These are phyloP conservation scores for Larix kaempferi DNA, from an alignment of 75 land plant genomes.

Conservation along the genomic window DNA sequence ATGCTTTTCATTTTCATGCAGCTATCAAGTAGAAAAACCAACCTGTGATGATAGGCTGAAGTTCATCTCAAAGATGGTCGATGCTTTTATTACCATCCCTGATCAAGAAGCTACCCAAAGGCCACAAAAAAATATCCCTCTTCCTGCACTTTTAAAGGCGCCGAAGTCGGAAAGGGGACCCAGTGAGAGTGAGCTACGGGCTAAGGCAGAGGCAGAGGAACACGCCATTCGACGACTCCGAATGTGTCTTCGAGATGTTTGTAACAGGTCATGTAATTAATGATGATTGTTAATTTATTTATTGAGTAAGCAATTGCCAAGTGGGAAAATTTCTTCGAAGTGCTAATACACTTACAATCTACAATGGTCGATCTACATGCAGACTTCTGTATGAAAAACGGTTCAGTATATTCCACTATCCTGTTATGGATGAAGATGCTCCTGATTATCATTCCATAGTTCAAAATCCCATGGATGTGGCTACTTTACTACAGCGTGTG, in stretches of 20 bases:
- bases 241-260: conserved; percentile 97
- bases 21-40: conserved; percentile 71
- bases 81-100: conserved; percentile 54
- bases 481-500: conserved; percentile 82
- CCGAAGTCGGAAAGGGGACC: conserved; percentile 77
- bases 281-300: conserved; percentile 1
- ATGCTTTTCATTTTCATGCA: conserved; percentile 21
- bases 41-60: conserved; percentile 56
- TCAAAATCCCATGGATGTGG: conserved; percentile 94
- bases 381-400: conserved; percentile 93
- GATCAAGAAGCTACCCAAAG: conserved; percentile 22
- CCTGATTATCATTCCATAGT: conserved; percentile 85
- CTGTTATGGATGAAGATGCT: conserved; percentile 93
- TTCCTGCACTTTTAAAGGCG: conserved; percentile 74
- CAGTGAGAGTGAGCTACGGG: conserved; percentile 79
- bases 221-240: conserved; percentile 87
- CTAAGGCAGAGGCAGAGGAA: conserved; percentile 90
- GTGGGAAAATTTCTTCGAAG: not conserved
- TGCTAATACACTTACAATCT: not conserved
- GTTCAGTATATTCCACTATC: conserved; percentile 86
- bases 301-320: not conserved
- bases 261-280: conserved; percentile 70
- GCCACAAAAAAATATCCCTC: conserved; percentile 21
- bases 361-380: conserved; percentile 1
- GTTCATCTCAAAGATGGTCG: conserved; percentile 61